phyloP scores from a whole-genome alignment of 192 early-diverging fungal species.

The Allomyces macrogynus region DNA sequence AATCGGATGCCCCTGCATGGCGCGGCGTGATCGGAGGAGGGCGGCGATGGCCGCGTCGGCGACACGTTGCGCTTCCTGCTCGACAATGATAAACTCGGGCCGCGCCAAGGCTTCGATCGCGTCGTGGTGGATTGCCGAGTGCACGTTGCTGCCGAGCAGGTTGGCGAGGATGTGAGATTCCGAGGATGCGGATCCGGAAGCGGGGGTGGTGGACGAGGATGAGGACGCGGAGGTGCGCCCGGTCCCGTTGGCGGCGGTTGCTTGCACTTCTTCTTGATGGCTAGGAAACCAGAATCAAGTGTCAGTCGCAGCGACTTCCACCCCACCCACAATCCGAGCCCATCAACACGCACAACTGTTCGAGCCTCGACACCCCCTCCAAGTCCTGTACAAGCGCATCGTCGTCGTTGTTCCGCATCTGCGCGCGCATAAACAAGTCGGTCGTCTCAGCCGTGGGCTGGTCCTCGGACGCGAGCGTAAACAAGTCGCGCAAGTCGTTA shows the following conservation, averaged over 20 bases:
- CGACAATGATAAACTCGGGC: constrained; percentile 41
- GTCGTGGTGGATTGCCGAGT: constrained; percentile 81
- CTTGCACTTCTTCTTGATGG: constrained; percentile 1
- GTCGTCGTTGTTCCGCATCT: constrained; percentile 8
- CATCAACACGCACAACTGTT: constrained; percentile 15
- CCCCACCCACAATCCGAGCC: constrained; percentile 9
- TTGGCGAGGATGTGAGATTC: constrained; percentile 52
- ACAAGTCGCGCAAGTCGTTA: constrained; percentile 66
- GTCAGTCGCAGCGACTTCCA: too few species aligned
- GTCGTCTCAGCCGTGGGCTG: constrained; percentile 4
- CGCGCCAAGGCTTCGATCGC: constrained; percentile 52
- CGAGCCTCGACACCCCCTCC: constrained; percentile 15
- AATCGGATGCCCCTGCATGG: constrained; percentile 35
- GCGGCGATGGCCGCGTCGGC: constrained; percentile 59
- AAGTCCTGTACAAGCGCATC: constrained; percentile 11
- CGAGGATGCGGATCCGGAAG: too few species aligned
- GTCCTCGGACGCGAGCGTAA: constrained; percentile 35
- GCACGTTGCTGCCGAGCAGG: constrained; percentile 73
- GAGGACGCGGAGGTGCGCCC: constrained; percentile 11
- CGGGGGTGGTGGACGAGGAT: too few species aligned
- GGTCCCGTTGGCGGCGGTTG: constrained; percentile 2
- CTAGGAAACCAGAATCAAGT: constrained; percentile 1
- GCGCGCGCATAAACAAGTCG: constrained; percentile 7
- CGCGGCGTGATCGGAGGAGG: constrained; percentile 47
- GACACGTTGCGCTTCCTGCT: constrained; percentile 59